Evolutionary conservation across 2,329 filamentous ascomycete species (phyloP).

Genomic region (Leptographium flavum): DNA sequence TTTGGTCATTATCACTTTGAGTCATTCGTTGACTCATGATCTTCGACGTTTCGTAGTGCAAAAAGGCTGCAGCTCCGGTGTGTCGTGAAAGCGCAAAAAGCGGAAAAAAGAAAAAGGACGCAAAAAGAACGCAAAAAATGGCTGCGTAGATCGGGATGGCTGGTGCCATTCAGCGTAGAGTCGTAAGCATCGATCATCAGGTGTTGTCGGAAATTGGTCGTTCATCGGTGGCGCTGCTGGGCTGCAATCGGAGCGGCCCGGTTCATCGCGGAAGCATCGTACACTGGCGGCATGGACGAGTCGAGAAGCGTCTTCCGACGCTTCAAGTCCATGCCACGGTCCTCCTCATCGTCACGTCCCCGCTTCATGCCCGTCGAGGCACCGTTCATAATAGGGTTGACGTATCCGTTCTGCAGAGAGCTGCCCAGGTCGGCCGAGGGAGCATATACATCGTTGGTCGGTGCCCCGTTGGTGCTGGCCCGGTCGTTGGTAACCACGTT

Average conservation of each 20-base stretch:
- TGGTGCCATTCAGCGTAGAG: background rate
- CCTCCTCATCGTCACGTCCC: constrained; percentile 29
- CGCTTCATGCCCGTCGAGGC: constrained; percentile 28
- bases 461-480: constrained; percentile 47
- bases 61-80: background rate
- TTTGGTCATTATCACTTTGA: constrained; percentile 10
- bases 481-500: constrained; percentile 78
- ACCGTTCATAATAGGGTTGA: constrained; percentile 52
- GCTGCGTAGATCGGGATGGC: background rate
- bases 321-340: constrained; percentile 22
- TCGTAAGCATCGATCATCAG: background rate
- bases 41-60: background rate
- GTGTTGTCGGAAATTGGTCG: background rate
- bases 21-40: background rate
- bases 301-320: constrained; percentile 21
- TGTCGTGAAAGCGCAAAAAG: background rate
- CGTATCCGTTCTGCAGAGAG: constrained; percentile 47
- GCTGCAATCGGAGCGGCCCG: constrained; percentile 15
- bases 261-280: constrained; percentile 13
- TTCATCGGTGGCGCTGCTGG: constrained; percentile 15
- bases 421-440: constrained; percentile 45
- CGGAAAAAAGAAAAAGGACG: background rate
- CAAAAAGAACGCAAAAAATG: background rate
- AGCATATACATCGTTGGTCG: constrained; percentile 56
- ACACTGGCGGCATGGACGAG: constrained; percentile 18